Conservation (phyloP, 2,329 filamentous ascomycete species). For the Beauveria sp. region DNA sequence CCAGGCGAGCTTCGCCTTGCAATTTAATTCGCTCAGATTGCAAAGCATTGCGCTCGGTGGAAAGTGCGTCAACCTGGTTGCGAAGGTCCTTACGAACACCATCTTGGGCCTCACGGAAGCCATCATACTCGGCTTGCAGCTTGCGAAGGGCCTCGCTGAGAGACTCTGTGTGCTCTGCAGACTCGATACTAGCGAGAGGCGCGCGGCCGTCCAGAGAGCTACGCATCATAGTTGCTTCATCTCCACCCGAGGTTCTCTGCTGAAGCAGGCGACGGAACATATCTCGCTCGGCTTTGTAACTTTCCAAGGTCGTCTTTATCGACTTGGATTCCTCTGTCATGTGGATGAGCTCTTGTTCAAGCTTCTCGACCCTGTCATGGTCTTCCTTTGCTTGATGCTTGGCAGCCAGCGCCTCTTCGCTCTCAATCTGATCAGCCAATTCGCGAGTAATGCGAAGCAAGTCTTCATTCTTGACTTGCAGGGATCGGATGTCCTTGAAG, state of each 20-base stretch:
- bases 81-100: constrained; percentile 76
- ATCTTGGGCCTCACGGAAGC: constrained; percentile 76
- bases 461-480: constrained; percentile 83
- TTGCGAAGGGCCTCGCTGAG: constrained; percentile 76
- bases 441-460: constrained; percentile 76
- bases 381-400: constrained; percentile 56
- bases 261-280: constrained; percentile 95
- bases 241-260: constrained; percentile 53
- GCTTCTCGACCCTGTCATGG: constrained; percentile 63
- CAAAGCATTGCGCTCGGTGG: constrained; percentile 72
- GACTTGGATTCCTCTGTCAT: constrained; percentile 78
- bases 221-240: constrained; percentile 63
- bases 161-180: constrained; percentile 46
- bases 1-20: constrained; percentile 72
- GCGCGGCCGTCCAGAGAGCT: constrained; percentile 58
- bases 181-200: constrained; percentile 52
- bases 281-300: constrained; percentile 90
- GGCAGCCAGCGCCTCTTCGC: constrained; percentile 68
- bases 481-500: constrained; percentile 75
- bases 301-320: constrained; percentile 77
- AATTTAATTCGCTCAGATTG: constrained; percentile 75
- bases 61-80: constrained; percentile 74
- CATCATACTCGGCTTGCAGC: constrained; percentile 82
- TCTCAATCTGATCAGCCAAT: constrained; percentile 83
- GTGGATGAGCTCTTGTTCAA: constrained; percentile 65